phyloP scores from a whole-genome alignment of 2,329 filamentous ascomycete species.

The Neofusicoccum sp. region DNA sequence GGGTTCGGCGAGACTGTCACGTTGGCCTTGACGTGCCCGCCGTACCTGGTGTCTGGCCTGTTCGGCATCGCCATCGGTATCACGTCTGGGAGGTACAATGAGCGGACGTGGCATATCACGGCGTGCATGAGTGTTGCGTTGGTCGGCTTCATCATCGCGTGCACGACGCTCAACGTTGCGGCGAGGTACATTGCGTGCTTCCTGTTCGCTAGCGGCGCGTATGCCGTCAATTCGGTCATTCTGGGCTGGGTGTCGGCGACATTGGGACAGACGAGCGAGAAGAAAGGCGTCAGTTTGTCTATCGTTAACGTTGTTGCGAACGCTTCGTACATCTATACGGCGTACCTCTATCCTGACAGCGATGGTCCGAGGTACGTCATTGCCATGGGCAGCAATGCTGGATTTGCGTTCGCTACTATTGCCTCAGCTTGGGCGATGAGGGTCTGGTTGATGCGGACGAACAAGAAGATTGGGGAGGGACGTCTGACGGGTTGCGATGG shows the following conservation, averaged over 20 bases:
- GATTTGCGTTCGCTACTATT: conserved; percentile 33
- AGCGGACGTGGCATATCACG: conserved; percentile 26
- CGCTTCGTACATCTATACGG: conserved; percentile 38
- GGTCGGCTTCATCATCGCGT: conserved; percentile 31
- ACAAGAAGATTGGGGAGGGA: conserved; percentile 30
- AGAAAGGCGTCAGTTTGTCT: conserved; percentile 43
- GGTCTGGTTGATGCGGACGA: conserved; percentile 30
- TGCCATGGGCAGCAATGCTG: conserved; percentile 31
- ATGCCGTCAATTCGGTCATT: conserved; percentile 29
- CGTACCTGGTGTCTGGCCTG: conserved; percentile 24
- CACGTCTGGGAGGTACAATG: conserved; percentile 34
- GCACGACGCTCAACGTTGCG: conserved; percentile 27
- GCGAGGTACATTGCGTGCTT: conserved; percentile 33
- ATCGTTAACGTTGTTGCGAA: conserved; percentile 45
- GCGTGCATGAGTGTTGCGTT: conserved; percentile 25
- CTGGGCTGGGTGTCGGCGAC: conserved; percentile 44
- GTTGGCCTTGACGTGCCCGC: conserved; percentile 27
- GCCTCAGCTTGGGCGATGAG: conserved; percentile 32
- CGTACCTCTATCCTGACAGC: conserved; percentile 35
- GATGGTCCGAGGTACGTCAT: conserved; percentile 32
- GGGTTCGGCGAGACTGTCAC: conserved; percentile 37
- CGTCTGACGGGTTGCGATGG: neutral
- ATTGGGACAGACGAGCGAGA: conserved; percentile 43
- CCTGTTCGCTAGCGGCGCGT: conserved; percentile 31
- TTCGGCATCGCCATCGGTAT: conserved; percentile 24